Evolutionary conservation across 1,284 basidiomycete species (phyloP).

Genomic region (Ceratobasidium sp.): DNA sequence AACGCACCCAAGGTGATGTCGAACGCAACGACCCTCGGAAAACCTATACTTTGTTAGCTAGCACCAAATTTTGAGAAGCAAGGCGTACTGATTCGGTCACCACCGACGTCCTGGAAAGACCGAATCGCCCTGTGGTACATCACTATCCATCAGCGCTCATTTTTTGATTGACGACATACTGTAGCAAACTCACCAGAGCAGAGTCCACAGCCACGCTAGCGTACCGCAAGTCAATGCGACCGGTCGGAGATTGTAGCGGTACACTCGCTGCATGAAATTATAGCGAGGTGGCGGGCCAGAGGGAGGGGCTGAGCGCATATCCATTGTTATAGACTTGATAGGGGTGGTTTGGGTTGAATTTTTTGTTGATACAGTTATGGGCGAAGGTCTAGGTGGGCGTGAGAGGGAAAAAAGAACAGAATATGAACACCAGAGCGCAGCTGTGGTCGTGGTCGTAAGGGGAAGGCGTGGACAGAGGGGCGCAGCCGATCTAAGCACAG

Average conservation of each 20-base stretch:
- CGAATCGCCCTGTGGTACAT: slow-evolving; percentile 26
- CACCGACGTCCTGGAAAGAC: slow-evolving; percentile 33
- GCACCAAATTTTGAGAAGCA: not conserved
- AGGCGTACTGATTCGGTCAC: slow-evolving; percentile 29
- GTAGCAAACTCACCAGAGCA: slow-evolving; percentile 34
- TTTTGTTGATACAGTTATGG: slow-evolving; percentile 13
- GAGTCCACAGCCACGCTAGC: slow-evolving; percentile 38
- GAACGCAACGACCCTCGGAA: slow-evolving; percentile 37
- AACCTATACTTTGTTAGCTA: slow-evolving; percentile 12
- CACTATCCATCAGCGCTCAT: not conserved
- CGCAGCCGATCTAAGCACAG: slow-evolving; percentile 1
- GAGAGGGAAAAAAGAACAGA: slow-evolving; percentile 4
- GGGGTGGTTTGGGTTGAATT: slow-evolving; percentile 10
- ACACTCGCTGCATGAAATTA: slow-evolving; percentile 38
- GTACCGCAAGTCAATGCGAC: slow-evolving; percentile 35
- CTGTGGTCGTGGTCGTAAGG: slow-evolving; percentile 44
- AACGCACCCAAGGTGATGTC: slow-evolving; percentile 35
- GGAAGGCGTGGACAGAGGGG: slow-evolving; percentile 3
- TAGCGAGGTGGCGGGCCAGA: slow-evolving; percentile 33
- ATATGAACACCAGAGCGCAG: slow-evolving; percentile 35
- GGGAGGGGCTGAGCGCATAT: slow-evolving; percentile 24
- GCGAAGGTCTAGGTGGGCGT: not conserved
- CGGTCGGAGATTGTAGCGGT: slow-evolving; percentile 40
- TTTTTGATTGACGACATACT: not conserved
- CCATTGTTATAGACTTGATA: slow-evolving; percentile 17